A percentile compares a stretch with the other conserved stretches of the same genome.
These are phyloP conservation scores for Leptographium galeiforme DNA, from an alignment of 2,329 filamentous ascomycete species.

Conservation along the genomic window DNA sequence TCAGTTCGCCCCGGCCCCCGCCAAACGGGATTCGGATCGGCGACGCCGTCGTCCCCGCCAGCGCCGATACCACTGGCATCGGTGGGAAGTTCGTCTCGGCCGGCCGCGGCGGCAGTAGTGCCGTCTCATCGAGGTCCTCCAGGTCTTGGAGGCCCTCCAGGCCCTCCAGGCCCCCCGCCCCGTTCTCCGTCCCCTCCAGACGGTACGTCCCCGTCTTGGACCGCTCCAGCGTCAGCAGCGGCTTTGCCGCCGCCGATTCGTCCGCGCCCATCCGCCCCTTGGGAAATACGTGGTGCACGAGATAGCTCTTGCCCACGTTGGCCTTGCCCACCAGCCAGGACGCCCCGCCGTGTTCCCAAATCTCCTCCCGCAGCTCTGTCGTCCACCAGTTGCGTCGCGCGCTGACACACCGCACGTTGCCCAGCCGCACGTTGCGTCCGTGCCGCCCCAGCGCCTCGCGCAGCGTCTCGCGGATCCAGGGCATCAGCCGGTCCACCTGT, in stretches of 20 bases:
- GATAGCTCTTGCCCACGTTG: conserved; percentile 90
- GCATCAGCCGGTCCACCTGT: conserved; percentile 76
- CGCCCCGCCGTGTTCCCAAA: conserved; percentile 70
- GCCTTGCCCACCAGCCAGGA: conserved; percentile 97
- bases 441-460: conserved; percentile 59
- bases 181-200: background rate
- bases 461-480: conserved; percentile 65
- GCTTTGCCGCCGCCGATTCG: conserved; percentile 8
- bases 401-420: conserved; percentile 78
- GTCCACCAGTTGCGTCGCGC: conserved; percentile 87
- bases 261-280: conserved; percentile 44
- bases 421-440: conserved; percentile 62
- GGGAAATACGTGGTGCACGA: conserved; percentile 80
- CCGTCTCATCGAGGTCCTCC: conserved; percentile 23
- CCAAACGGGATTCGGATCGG: conserved; percentile 90
- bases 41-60: conserved; percentile 88
- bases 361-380: conserved; percentile 68
- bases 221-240: background rate
- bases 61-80: conserved; percentile 74
- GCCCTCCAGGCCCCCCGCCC: background rate
- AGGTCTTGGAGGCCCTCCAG: conserved; percentile 11
- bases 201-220: background rate
- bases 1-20: conserved; percentile 72
- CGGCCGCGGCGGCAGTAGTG: conserved; percentile 64
- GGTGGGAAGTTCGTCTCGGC: conserved; percentile 61